Evolutionary conservation across 805 yeast species (phyloP), one percentile per base, ranked within the genome.

Genomic region (Blastobotrys attinorum): DNA sequence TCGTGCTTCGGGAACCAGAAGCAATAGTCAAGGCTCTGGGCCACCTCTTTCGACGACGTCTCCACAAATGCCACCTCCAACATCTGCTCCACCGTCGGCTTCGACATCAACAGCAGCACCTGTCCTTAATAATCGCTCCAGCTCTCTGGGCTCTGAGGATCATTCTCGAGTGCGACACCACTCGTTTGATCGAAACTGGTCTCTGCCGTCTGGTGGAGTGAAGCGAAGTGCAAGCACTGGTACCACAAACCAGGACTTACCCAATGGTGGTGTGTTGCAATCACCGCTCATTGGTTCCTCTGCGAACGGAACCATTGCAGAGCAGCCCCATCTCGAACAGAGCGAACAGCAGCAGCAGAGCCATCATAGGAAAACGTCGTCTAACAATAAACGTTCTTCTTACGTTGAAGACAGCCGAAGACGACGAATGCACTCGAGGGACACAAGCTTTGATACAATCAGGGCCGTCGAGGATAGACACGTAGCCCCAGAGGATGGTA

Each of bases 111-210:
- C 6, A 18, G n/a, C n/a, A 35, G 27, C 38, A 35, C 27, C 29
- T 21, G 16, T 5, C 38, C 25, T 10, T 4, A n/a, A n/a, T n/a
- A 18, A n/a, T 15, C 4, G 6, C 23, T 7, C n/a, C n/a, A 8
- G 23, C 37, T 15, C 42, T 16, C 43, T 23, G 27, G 17, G 16
- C 4, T 52, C 47, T 34, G 39, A 42, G 39, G 37, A 47, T 22
- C 42, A 43, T 1, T 38, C 54, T n/a, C n/a, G n/a, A n/a, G n/a
- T n/a, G n/a, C n/a, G n/a, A n/a, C n/a, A n/a, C n/a, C n/a, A n/a
- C 16, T 52, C 56, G 20, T 53, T 53, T 37, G 51, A 53, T 39
- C 34, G 38, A 23, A 49, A 53, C 37, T 53, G 56, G 56, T 43
- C 38, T 15, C 53, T 25, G 15, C 53, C 44, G 29, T 16, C n/a